Base-by-base conservation (phyloP, 495 filamentous ascomycete species). In the Paragyromitra xinjiangensis region DNA sequence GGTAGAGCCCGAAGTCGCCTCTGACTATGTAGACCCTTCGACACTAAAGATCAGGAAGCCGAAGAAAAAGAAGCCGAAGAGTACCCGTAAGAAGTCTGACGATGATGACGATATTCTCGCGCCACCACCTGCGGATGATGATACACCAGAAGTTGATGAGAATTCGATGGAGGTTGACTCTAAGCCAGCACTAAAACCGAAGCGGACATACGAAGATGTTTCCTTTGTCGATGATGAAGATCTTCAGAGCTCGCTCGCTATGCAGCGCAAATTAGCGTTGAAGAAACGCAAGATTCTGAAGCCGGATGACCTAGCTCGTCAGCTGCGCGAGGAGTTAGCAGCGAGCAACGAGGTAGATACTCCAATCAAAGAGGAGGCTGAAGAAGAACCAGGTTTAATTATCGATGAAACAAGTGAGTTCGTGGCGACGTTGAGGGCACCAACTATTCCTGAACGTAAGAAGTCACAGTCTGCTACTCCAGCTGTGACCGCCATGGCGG, bases 391-490 rank as follows among this genome's bases (percentile, higher is more conserved):
- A 16, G 94, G 94, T 39, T 86, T 98, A 11, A 87, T 98, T 14
- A 93, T 99, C 69, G 94, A 98, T 77, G 95, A 98, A 82, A 97
- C 95, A 14, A 92, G 93, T 3, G 94, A 97, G 75, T 99, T 99
- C 82, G 93, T 99, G 34, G 91, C 93, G 22, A 93, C 93, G 77
- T 83, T 99, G 66, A 89, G 91, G 78, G 91, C 90, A 76, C 88
- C 87, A 11, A 85, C 85, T n/a, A 84, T 88, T n/a, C 89, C 90
- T n/a, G 91, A 92, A 77, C 88, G 86, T 40, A 86, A 86, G 82
- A 81, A 83, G 84, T 82, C 66, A 83, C 84, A 63, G 48, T 84
- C 72, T 70, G 78, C 44, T 70, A 75, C 44, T 83, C 64, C 78
- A 8, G 79, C 81, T 29, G 77, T 45, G 53, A 75, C 53, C 29